Evolutionary conservation across 139 green algal genomes (phyloP).

Genomic region (Pleodorina starrii): DNA sequence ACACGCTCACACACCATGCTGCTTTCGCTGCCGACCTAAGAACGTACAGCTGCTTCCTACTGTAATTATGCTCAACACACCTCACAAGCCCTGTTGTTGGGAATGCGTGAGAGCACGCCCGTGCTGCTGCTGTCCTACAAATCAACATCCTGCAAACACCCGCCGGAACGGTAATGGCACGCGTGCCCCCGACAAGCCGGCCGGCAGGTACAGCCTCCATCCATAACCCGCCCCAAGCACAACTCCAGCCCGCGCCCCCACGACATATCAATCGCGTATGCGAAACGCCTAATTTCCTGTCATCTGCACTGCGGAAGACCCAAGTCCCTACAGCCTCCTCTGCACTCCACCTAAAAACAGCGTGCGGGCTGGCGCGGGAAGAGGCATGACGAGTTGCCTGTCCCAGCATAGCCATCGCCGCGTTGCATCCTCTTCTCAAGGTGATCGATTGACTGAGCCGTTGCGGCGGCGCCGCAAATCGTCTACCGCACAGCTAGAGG

Average conservation of each 20-base stretch:
- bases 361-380: background rate
- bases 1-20: conserved; percentile 22
- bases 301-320: background rate
- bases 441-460: background rate
- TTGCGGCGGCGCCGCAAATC: background rate
- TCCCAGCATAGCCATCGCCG: background rate
- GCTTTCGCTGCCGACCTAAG: conserved; percentile 2
- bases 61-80: conserved; percentile 14
- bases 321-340: background rate
- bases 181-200: too few species aligned
- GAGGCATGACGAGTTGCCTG: background rate
- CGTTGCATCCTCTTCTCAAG: background rate
- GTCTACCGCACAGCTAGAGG: background rate
- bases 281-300: conserved; percentile 33
- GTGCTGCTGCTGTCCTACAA: background rate
- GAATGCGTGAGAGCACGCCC: background rate
- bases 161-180: background rate
- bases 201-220: too few species aligned
- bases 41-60: conserved; percentile 1
- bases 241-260: background rate
- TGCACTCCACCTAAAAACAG: background rate
- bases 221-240: background rate
- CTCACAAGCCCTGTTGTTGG: conserved; percentile 10
- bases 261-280: conserved; percentile 20
- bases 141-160: conserved; percentile 15